Evolutionary conservation across 208 protist species (phyloP), one percentile per base, ranked within the genome.

Genomic region (Spironucleus salmonicida): DNA sequence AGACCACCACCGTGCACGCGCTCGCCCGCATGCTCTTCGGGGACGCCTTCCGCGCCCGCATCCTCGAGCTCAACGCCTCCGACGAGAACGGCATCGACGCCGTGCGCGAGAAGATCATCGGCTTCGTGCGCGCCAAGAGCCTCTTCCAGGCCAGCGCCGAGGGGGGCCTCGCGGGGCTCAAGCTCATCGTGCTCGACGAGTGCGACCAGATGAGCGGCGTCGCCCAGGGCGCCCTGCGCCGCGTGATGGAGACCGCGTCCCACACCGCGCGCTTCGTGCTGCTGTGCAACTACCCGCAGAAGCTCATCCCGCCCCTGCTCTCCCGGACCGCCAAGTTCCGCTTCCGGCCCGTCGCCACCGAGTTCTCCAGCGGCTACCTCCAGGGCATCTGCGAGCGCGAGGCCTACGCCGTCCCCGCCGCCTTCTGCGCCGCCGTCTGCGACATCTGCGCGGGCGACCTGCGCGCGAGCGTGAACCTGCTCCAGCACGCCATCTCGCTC

Each of bases 181-280:
- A 99, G 81, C 91, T 99, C 74, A 95, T 99, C 58, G 90, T 99
- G 30, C 86, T 99, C 2, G 96, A 99, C 79, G 96, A 99, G 87
- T 93, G 94, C 9, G 96, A 99, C 84, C 92, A 88, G 64, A 89
- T 99, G 86, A 94, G 96, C 35, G 80, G 82, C 0, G 95, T 97
- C 78, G 95, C 96, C 15, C 96, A 99, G 82, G 90, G 86, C 26
- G 95, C 95, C 9, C 86, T 98, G 35, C 87, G 95, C 41, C 86
- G 95, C 39, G 95, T 94, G 80, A 98, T 99, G 86, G 95, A 91
- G 59, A 94, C 94, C 74, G 91, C 92, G 40, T 89, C 89, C 45
- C 91, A 95, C 15, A 75, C 41, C 19, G 98, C 96, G 0, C 87
- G 97, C 45, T 99, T 99, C 82, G 98, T 94, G 84, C 88, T 99